These are phyloP conservation scores for Anthracocystis walkeri DNA, from an alignment of 1,284 basidiomycete genomes.

Conservation along the genomic window DNA sequence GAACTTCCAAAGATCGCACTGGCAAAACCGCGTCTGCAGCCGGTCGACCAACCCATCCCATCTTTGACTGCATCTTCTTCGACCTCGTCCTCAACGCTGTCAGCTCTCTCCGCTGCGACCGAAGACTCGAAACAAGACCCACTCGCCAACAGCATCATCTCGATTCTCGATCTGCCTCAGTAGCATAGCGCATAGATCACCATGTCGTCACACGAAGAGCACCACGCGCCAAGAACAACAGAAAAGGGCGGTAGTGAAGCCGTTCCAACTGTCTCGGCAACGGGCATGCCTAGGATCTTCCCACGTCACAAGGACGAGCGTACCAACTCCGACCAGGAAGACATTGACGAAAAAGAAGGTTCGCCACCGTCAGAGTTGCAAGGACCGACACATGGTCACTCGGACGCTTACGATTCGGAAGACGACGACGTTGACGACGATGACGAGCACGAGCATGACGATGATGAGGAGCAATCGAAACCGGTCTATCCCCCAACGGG, in stretches of 20 bases:
- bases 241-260: slow-evolving; percentile 29
- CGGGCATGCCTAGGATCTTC: slow-evolving; percentile 58
- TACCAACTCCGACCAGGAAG: slow-evolving; percentile 11
- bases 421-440: slow-evolving; percentile 12
- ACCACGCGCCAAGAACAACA: slow-evolving; percentile 29
- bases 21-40: slow-evolving; percentile 19
- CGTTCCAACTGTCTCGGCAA: slow-evolving; percentile 54
- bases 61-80: slow-evolving; percentile 2
- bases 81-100: not conserved
- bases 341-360: slow-evolving; percentile 40
- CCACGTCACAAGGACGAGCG: slow-evolving; percentile 46
- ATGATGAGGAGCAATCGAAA: slow-evolving; percentile 10
- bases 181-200: not conserved
- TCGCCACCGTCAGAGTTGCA: slow-evolving; percentile 18
- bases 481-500: slow-evolving; percentile 55
- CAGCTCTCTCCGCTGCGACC: not conserved
- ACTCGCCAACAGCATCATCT: slow-evolving; percentile 31
- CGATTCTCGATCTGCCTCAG: slow-evolving; percentile 23
- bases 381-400: not conserved
- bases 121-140: slow-evolving; percentile 15
- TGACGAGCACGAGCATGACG: not conserved
- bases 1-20: not conserved
- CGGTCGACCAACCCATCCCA: slow-evolving; percentile 14
- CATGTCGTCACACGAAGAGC: slow-evolving; percentile 22
- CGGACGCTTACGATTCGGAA: slow-evolving; percentile 15